Base-by-base conservation (phyloP, 768 basidiomycete genomes). In the Boletus vermiculosoides region DNA sequence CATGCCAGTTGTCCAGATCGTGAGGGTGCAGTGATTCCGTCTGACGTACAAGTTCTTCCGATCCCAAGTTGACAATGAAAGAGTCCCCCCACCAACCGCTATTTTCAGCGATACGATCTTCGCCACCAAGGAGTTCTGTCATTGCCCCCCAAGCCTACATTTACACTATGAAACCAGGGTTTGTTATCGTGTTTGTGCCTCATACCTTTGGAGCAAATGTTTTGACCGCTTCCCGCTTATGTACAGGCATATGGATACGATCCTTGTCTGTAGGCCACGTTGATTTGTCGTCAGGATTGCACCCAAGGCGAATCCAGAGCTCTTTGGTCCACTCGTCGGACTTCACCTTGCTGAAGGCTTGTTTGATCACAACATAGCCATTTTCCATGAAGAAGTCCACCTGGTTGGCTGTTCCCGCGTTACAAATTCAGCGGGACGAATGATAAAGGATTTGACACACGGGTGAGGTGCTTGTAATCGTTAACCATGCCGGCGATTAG, bases 381-480 rank as follows among this genome's bases (percentile, higher is more conserved):
- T 83, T 71, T 56, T 82, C 74, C 42, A 86, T 73, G 66, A 85
- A 86, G 62, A 82, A 78, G 39, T 79, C 70, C n/a, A 81, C 75
- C 57, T 85, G 79, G 49, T 77, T 13, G 16, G 23, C 49, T 57
- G 18, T 37, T 42, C 48, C 39, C 22, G 18, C 25, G 25, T 34
- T 33, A 23, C n/a, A 8, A 25, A n/a, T 39, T 50, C 51, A 28
- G 20, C 11, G 1, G 13, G 25, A 28, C 12, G 9, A 12, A 30
- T 15, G 15, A n/a, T 20, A 5, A 22, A 25, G 15, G 20, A 40
- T 22, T 49, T 18, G 13, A 49, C 46, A 13, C 23, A 60, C 34
- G 3, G 41, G 30, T 30, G 30, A 60, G 18, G 48, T 40, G 13
- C 33, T 46, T 54, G 30, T 52, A 48, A 31, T 52, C 23, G 33